Conservation (phyloP, 495 filamentous ascomycete species). For the Aspergillus hancockii region DNA sequence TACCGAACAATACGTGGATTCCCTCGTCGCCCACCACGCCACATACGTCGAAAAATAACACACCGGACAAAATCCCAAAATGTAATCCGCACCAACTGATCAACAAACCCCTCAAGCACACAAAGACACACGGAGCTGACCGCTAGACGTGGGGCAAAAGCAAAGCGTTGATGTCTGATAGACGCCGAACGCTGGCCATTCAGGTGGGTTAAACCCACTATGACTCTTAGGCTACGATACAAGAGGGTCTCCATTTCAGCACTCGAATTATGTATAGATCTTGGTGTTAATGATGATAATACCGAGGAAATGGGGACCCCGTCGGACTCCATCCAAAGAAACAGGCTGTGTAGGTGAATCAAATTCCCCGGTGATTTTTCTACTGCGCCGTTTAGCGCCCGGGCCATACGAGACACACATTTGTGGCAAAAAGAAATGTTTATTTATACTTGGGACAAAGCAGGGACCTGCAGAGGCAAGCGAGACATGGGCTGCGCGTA, state of each 20-base stretch:
- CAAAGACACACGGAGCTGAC: neutral
- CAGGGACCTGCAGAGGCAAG: neutral
- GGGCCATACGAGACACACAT: neutral
- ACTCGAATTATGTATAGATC: neutral
- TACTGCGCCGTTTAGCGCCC: neutral
- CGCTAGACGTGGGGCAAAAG: conserved; percentile 12
- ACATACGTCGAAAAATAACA: neutral
- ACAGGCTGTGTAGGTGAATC: neutral
- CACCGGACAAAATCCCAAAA: neutral
- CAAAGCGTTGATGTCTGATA: neutral
- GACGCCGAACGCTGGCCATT: neutral
- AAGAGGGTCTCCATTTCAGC: neutral
- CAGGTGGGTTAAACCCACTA: neutral
- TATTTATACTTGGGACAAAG: neutral
- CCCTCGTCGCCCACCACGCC: neutral
- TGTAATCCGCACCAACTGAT: neutral
- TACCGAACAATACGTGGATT: neutral
- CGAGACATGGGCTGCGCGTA: neutral
- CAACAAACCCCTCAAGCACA: neutral
- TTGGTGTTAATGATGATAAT: neutral
- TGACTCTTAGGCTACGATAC: neutral
- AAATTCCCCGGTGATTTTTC: neutral
- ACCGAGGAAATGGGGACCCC: neutral
- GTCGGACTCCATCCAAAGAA: neutral
- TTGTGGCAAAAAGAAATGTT: neutral